Evolutionary conservation across 169 alveolate species (phyloP), one percentile per base, ranked within the genome.

Genomic region (Neospora caninum): DNA sequence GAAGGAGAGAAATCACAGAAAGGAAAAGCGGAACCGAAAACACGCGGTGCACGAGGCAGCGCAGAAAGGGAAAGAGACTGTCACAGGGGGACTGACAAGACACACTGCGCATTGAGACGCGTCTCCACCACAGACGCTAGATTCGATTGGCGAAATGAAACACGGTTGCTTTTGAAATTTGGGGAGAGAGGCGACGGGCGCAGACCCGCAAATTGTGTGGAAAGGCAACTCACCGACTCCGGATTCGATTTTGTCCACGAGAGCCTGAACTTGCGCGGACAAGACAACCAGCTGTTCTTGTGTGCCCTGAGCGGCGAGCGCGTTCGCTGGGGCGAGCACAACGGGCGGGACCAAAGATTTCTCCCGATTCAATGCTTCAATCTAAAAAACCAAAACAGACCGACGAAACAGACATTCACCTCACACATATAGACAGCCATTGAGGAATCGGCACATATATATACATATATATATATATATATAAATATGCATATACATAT

Each of bases 321-420:
- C 42, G 13, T 89, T 67, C 36, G 93, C 86, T 45, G 80, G 78
- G 6, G 93, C 80, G 78, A 89, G 53, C 45, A 89, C 93, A 67
- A 89, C 88, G 45, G 93, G 93, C 1, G 93, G 93, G 39, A 73
- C 78, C 38, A 89, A 42, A 0, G 93, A 82, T 53, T 89, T 89
- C 78, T 89, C 93, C 1, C 88, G 41, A 39, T 89, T 89, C 78
- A 89, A n/a, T n/a, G 93, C 69, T 64, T 89, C 93, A 29, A 89
- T 82, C 93, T 89, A 58, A 41, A 58, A 58, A 7, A 41, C 6
- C 1, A 13, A 22, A 36, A 73, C 13, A 2, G 20, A 73, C 2
- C 22, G 31, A 69, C 41, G 13, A n/a, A 69, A 36, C 1, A 1
- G 2, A 73, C 42, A 73, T 43, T 1, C n/a, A 13, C 1, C 84